Conservation (phyloP, 768 basidiomycete species). For the Trametes meyenii region DNA sequence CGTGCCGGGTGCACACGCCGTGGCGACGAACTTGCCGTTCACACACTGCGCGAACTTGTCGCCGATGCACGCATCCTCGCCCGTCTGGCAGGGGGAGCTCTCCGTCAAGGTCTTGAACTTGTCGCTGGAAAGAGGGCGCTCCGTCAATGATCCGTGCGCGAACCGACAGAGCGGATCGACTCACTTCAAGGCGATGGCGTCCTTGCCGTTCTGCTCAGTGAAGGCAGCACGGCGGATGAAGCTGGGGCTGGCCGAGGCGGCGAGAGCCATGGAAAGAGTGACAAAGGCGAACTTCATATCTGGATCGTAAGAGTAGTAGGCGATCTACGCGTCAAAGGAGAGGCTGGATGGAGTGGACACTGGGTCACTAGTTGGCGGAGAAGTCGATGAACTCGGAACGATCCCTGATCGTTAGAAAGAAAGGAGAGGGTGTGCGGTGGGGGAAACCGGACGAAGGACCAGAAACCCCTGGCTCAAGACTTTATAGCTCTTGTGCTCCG, state of each 20-base stretch:
- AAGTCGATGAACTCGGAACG: conserved; percentile 21
- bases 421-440: conserved; percentile 9
- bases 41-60: conserved; percentile 60
- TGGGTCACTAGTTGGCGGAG: conserved; percentile 17
- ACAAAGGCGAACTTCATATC: conserved; percentile 46
- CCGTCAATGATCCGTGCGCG: neutral
- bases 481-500: conserved; percentile 14
- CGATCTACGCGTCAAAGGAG: conserved; percentile 25
- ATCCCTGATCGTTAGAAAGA: conserved; percentile 24
- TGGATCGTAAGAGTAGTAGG: conserved; percentile 19
- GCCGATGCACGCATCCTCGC: conserved; percentile 52
- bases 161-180: neutral
- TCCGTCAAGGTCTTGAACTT: conserved; percentile 54
- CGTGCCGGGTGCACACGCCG: conserved; percentile 28
- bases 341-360: conserved; percentile 14
- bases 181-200: conserved; percentile 35
- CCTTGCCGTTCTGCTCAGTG: conserved; percentile 32
- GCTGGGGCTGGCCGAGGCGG: conserved; percentile 31
- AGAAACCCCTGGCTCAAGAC: neutral
- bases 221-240: conserved; percentile 23
- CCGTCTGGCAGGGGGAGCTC: conserved; percentile 47
- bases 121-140: conserved; percentile 15
- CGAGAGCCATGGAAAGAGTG: conserved; percentile 30
- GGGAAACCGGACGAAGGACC: conserved; percentile 18
- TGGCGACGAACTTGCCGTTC: conserved; percentile 41